Percentiles rank a stretch among this genome's conserved stretches.
Conservation (phyloP, 2,329 filamentous ascomycete species). For the Aspergillus sp. region DNA sequence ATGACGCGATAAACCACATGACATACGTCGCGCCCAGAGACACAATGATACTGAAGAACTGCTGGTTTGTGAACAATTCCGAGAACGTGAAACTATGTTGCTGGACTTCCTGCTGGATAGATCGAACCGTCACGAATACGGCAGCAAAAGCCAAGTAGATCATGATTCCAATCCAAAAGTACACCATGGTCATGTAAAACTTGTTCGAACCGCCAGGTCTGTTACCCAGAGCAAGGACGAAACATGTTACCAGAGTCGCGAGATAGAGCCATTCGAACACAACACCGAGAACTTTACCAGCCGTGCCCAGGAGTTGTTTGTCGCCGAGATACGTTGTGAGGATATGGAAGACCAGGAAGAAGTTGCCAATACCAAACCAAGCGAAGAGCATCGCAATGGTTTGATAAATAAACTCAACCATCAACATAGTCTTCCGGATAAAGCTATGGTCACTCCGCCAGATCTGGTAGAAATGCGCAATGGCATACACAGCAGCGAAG, state of each 20-base stretch:
- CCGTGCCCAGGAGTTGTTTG: conserved; percentile 61
- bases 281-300: conserved; percentile 73
- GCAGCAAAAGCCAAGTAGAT: conserved; percentile 91
- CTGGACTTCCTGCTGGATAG: conserved; percentile 65
- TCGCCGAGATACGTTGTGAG: conserved; percentile 78
- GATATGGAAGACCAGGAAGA: conserved; percentile 98
- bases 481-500: conserved; percentile 92
- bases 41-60: conserved; percentile 91
- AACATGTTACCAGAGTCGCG: conserved; percentile 84
- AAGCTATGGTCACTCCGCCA: conserved; percentile 88
- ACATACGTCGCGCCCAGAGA: conserved; percentile 88
- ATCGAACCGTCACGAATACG: conserved; percentile 83
- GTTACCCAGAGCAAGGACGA: conserved; percentile 90
- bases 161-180: conserved; percentile 97
- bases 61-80: conserved; percentile 73
- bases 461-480: conserved; percentile 93
- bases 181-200: conserved; percentile 95
- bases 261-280: conserved; percentile 97
- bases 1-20: conserved; percentile 82
- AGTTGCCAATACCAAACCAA: conserved; percentile 97
- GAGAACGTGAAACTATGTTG: conserved; percentile 59
- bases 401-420: conserved; percentile 90
- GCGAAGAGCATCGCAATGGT: conserved; percentile 95
- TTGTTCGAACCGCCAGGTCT: conserved; percentile 87
- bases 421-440: conserved; percentile 78